Evolutionary conservation across 192 early-diverging fungal species (phyloP), one percentile per base, ranked within the genome.

Genomic region (Coemansia sp.): DNA sequence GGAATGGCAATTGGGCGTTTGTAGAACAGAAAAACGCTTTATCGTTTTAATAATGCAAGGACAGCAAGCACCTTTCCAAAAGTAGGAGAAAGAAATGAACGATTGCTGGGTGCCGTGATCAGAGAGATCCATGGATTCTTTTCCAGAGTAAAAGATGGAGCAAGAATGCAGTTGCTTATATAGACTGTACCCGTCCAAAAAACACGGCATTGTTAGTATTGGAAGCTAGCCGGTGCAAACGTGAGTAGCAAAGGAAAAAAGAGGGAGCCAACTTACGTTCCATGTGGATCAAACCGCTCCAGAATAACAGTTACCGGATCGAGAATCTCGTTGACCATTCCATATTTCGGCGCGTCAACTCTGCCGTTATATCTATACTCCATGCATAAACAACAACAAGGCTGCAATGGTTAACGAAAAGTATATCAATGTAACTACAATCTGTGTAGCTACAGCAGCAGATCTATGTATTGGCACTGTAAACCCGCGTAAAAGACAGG

Each of bases 241-340:
- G 48, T 49, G 19, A 18, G 7, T 15, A 8, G 48, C 19, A 18
- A 45, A 45, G 26, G 8, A 54, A 54, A 54, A 26, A 8, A 5
- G 19, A 19, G 18, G 19, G 22, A 22, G 26, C n/a, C 42, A 41
- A 74, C 80, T 82, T 77, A 82, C 80, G 41, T 66, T 72, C 80
- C 80, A 22, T 77, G 37, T 8, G 58, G 16, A 62, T 82, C 76
- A 13, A 74, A 15, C 40, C 51, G 68, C 66, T 74, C 80, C 51
- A 82, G 36, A 19, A 40, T 51, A 16, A 82, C 70, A 49, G 63
- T 77, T 36, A 82, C 68, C 37, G 75, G 41, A 12, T 48, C 63
- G 37, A 82, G 65, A 4, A 15, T 52, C 48, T 65, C 55, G 37
- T 61, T 40, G 9, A 64, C 80, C 7, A 72, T 48, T 21, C 72